Evolutionary conservation across 75 land plant species (phyloP), one percentile per base, ranked within the genome.

Genomic region (Larix kaempferi): DNA sequence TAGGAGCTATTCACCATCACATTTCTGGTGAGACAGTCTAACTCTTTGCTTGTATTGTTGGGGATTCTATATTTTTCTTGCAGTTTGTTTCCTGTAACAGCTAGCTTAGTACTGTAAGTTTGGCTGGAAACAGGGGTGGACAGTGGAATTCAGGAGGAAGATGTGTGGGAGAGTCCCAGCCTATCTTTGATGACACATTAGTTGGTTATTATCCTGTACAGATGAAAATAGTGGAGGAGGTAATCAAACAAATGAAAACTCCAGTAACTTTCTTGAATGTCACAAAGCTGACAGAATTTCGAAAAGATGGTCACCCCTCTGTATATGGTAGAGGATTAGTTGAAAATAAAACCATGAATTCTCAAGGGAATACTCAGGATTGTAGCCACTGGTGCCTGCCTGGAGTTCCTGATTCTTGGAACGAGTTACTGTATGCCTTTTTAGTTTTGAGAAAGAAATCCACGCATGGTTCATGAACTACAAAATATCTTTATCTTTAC

Each of bases 311-410:
- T 12, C 96, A 94, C 49, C 94, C 94, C n/a, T 91, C 94, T 4
- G 71, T 82, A 15, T 93, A 87, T 71, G 84, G 91, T 0, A 65
- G 52, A 17, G 10, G 52, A 25, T 39, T n/a, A 3, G 75, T 78
- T 15, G 52, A 37, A 41, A 58, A 62, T 13, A 59, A 54, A 21
- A 44, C 19, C 16, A 57, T 55, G 58, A 56, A 63, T 25, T 44
- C 7, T 44, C 84, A 82, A 56, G 17, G 44, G 13, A 57, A 27
- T 6, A 59, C 16, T 27, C 84, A 81, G 66, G 95, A 93, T 64
- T 93, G 93, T 78, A 93, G 91, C 84, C 95, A 91, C 76, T 93
- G 93, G 95, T 93, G 95, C 61, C 82, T 93, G 69, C 93, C 93
- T 16, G 95, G 95, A 25, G 85, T 93, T 23, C 95, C 93, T n/a